Percentiles rank a stretch among this genome's conserved stretches.
Conservation (phyloP, 176 grass and related monocot genomes). For the Juncus effusus region DNA sequence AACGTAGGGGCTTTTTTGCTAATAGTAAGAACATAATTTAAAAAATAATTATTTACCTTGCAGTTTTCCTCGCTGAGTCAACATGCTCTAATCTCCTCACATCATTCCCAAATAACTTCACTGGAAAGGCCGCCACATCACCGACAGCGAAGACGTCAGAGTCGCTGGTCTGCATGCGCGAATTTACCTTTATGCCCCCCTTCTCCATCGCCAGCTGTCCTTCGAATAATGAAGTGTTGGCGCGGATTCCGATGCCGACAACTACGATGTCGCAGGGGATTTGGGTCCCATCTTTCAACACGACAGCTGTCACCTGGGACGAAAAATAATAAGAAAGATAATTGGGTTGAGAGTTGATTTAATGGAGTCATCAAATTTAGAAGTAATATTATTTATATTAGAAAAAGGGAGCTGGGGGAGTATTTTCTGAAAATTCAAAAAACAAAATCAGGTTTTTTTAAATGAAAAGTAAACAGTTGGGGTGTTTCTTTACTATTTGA, state of each 20-base stretch:
- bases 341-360: conserved; percentile 13
- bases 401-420: no score
- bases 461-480: no score
- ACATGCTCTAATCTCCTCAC: conserved; percentile 84
- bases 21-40: not conserved
- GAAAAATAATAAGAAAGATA: conserved; percentile 10
- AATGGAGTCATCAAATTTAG: not conserved
- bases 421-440: not conserved
- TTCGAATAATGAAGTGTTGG: conserved; percentile 83
- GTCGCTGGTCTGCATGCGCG: conserved; percentile 76
- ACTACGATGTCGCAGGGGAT: conserved; percentile 82
- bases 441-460: not conserved
- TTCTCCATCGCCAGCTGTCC: conserved; percentile 67
- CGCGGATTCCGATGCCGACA: conserved; percentile 85
- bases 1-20: not conserved
- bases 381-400: no score
- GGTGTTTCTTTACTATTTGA: no score
- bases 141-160: conserved; percentile 82
- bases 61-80: conserved; percentile 82
- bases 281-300: conserved; percentile 68
- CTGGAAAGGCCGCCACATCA: conserved; percentile 72
- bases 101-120: conserved; percentile 66
- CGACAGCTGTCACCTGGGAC: conserved; percentile 62
- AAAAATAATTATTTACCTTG: conserved; percentile 26
- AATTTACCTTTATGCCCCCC: conserved; percentile 89